Base-by-base conservation (phyloP, 192 early-diverging fungal genomes). In the Linderina pennispora region DNA sequence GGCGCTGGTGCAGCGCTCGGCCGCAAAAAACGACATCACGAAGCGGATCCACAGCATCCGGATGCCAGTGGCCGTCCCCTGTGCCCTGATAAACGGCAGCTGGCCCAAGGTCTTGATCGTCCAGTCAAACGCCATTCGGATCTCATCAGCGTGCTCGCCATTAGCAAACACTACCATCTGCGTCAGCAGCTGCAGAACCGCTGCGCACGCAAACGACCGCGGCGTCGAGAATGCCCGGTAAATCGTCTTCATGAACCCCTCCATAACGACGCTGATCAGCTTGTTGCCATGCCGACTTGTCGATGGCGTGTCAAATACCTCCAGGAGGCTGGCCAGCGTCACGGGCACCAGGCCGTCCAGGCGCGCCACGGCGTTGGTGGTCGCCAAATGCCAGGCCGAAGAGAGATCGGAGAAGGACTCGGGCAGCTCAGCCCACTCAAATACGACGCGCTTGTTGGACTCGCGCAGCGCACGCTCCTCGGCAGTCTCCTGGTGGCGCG, bases 11-110 rank as follows among this genome's bases (percentile, higher is more conserved):
- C 62, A 66, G 17, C 48, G 32, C 25, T 58, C 58, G n/a, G 41
- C 61, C 0, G 54, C 39, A 49, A 73, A 73, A 26, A 73, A 73
- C 21, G 50, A 40, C 3, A 73, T 23, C 35, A 73, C 69, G 58
- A 58, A 73, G 19, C 69, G 57, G 11, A 44, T 58, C 69, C 69
- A 73, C 35, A 66, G 40, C n/a, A 50, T 39, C 7, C 69, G 43
- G 15, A 65, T 50, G 48, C 62, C 62, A n/a, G 62, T 52, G 6
- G 63, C 69, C 5, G 54, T 47, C 4, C 58, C 50, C 5, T 32
- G 48, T 11, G 61, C 50, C 10, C 67, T 39, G 13, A 50, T 48
- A 17, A 17, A 39, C 0, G 62, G 43, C 40, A 73, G 23, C 28
- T 31, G 33, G 1, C 48, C 43, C 19, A 73, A 25, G 3, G 47